Conservation (phyloP, 345 rosid genomes). For the Noccaea caerulescens region DNA sequence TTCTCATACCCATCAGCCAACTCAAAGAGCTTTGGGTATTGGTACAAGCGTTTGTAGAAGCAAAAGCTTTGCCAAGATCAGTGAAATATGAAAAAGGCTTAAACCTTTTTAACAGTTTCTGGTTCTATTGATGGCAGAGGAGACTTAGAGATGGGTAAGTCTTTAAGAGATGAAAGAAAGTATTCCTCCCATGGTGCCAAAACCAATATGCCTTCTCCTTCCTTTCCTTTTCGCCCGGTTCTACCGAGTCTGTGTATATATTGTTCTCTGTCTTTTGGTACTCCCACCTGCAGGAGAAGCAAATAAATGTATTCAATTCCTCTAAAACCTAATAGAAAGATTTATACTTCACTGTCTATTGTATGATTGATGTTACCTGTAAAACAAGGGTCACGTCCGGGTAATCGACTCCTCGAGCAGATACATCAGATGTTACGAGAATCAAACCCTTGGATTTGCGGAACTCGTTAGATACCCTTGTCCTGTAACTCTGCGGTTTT, state of each 20-base stretch:
- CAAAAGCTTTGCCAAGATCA: constrained; percentile 8
- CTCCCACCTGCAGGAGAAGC: constrained; percentile 60
- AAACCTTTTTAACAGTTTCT: constrained; percentile 81
- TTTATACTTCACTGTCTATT: not conserved
- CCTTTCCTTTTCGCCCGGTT: constrained; percentile 95
- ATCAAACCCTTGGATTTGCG: constrained; percentile 93
- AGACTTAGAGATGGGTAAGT: constrained; percentile 80
- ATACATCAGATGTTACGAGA: constrained; percentile 95
- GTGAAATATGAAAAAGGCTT: constrained; percentile 10
- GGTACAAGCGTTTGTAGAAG: not conserved
- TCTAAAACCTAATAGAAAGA: not conserved
- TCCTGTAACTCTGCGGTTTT: constrained; percentile 91
- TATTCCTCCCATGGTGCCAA: constrained; percentile 94
- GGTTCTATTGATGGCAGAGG: constrained; percentile 67
- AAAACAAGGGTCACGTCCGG: constrained; percentile 96
- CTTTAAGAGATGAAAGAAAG: constrained; percentile 73
- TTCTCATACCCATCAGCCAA: constrained; percentile 14
- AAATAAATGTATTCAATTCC: not conserved
- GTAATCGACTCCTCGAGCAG: constrained; percentile 99
- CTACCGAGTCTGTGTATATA: constrained; percentile 96
- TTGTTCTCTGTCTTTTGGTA: constrained; percentile 87
- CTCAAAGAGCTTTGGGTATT: not conserved
- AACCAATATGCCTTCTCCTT: constrained; percentile 86
- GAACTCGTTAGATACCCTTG: constrained; percentile 87
- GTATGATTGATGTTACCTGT: constrained; percentile 58